Evolutionary conservation across 2,329 filamentous ascomycete species (phyloP).

Genomic region (Ophiostoma quercus): DNA sequence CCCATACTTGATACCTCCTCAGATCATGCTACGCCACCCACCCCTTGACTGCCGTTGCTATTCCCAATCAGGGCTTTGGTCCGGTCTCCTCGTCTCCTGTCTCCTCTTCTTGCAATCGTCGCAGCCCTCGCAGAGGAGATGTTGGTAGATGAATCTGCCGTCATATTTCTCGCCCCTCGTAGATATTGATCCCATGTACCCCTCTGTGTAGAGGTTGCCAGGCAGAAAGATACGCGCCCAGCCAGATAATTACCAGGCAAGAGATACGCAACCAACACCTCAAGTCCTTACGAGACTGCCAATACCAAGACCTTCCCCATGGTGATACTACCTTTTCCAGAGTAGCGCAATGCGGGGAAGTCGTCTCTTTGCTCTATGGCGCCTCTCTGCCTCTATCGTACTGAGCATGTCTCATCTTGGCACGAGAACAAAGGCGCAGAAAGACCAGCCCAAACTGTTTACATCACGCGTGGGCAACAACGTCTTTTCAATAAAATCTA

Average conservation of each 20-base stretch:
- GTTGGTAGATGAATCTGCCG: too few species aligned
- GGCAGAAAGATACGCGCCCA: background rate
- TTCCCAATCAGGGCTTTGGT: background rate
- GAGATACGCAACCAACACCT: background rate
- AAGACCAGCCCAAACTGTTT: background rate
- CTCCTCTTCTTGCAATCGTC: background rate
- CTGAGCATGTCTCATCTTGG: background rate
- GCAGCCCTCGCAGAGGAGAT: background rate
- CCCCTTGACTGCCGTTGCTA: background rate
- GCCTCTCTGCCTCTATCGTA: background rate
- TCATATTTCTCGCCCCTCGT: too few species aligned
- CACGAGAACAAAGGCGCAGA: background rate
- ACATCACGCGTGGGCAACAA: too few species aligned
- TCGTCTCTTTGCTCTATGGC: background rate
- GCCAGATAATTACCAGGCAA: background rate
- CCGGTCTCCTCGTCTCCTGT: background rate
- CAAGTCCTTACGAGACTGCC: background rate
- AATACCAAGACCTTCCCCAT: conserved; percentile 4
- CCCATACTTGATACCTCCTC: background rate
- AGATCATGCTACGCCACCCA: background rate
- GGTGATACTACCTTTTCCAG: background rate
- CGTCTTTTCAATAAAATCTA: too few species aligned
- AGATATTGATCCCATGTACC: too few species aligned
- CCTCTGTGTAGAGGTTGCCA: too few species aligned
- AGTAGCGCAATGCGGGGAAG: background rate